phyloP scores from a whole-genome alignment of 306 rosid species.

The Pterocarpus santalinus region DNA sequence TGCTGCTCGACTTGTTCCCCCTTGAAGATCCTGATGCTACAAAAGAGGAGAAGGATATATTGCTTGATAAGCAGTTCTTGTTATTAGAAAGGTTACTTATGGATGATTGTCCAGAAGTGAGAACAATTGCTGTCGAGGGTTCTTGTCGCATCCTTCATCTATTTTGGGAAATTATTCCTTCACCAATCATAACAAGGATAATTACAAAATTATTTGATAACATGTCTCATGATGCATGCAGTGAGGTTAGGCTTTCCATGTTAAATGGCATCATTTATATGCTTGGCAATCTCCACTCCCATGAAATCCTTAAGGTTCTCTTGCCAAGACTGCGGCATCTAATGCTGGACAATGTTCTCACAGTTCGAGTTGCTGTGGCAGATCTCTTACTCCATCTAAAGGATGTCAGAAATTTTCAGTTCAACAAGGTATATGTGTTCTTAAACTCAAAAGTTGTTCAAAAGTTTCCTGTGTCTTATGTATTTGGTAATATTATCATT shows the following conservation, averaged over 20 bases:
- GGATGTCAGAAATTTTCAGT: slow-evolving; percentile 78
- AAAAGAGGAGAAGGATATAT: slow-evolving; percentile 84
- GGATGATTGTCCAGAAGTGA: slow-evolving; percentile 81
- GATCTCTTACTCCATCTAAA: slow-evolving; percentile 78
- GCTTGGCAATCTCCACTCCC: slow-evolving; percentile 86
- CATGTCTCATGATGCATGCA: slow-evolving; percentile 76
- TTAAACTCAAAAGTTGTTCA: slow-evolving; percentile 10
- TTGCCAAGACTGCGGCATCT: slow-evolving; percentile 85
- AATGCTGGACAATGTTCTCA: slow-evolving; percentile 66
- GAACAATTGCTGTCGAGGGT: slow-evolving; percentile 94
- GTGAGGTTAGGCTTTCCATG: slow-evolving; percentile 85
- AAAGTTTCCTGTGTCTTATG: slow-evolving; percentile 11
- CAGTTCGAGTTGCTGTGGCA: slow-evolving; percentile 65
- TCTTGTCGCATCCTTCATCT: slow-evolving; percentile 83
- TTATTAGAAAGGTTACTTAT: slow-evolving; percentile 75
- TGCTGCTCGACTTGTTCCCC: slow-evolving; percentile 88
- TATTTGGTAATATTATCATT: slow-evolving; percentile 35
- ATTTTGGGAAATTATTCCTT: slow-evolving; percentile 92
- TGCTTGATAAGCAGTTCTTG: slow-evolving; percentile 85
- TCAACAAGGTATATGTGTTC: slow-evolving; percentile 70
- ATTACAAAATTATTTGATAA: slow-evolving; percentile 73
- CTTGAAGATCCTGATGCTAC: slow-evolving; percentile 93
- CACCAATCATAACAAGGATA: slow-evolving; percentile 77
- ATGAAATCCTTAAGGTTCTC: slow-evolving; percentile 88
- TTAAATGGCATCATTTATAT: slow-evolving; percentile 79